phyloP scores from a whole-genome alignment of 345 rosid genomes.

The Arabis alpina region DNA sequence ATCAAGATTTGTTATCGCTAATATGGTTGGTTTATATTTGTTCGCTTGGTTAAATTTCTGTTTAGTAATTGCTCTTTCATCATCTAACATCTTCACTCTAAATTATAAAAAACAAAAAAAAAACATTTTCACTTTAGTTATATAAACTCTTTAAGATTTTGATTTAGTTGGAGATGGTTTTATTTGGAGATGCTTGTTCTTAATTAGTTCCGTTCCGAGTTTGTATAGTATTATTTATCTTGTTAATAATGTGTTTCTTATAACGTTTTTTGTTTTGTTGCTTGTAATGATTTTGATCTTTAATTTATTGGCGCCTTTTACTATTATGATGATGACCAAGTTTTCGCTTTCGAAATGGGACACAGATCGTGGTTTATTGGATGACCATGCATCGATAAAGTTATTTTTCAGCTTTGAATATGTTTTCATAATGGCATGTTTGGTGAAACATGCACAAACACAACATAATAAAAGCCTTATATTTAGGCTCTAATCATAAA shows the following conservation, averaged over 20 bases:
- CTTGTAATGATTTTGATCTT: not conserved
- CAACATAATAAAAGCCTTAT: constrained; percentile 26
- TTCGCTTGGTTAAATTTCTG: not conserved
- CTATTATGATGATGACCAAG: constrained; percentile 38
- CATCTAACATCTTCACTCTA: not conserved
- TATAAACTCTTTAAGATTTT: not conserved
- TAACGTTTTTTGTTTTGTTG: not conserved
- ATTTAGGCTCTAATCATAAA: constrained; percentile 22
- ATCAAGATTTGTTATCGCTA: not conserved
- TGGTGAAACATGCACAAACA: constrained; percentile 45
- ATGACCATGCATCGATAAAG: constrained; percentile 39
- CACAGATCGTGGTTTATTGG: constrained; percentile 29
- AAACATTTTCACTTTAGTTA: not conserved
- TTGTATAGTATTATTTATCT: not conserved
- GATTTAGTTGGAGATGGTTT: not conserved
- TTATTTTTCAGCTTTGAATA: constrained; percentile 29
- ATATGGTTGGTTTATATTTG: not conserved
- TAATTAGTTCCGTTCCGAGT: no score
- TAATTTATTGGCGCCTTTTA: constrained; percentile 12
- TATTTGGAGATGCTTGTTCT: no score
- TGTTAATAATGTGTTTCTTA: not conserved
- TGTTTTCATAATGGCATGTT: constrained; percentile 43
- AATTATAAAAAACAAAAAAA: no score
- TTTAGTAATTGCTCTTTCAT: not conserved
- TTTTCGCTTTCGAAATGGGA: constrained; percentile 42